These are phyloP conservation scores for Paraphaeosphaeria sporulosa DNA, from an alignment of 2,329 filamentous ascomycete species.

Conservation along the genomic window DNA sequence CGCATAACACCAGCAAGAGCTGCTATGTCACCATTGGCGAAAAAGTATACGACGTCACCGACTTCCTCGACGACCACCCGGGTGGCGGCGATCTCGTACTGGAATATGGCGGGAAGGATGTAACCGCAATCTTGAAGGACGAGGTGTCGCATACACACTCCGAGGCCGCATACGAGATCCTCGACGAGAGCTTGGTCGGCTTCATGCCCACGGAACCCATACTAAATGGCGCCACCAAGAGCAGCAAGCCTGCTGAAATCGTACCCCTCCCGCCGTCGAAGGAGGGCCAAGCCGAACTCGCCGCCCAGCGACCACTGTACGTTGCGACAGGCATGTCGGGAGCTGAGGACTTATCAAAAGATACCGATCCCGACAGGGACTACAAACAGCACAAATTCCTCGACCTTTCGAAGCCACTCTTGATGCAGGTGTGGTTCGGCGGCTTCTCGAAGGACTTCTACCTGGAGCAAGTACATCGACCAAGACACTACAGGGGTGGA, in stretches of 20 bases:
- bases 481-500: constrained; percentile 93
- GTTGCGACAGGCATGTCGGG: constrained; percentile 83
- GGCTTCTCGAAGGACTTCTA: constrained; percentile 97
- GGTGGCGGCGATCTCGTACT: constrained; percentile 88
- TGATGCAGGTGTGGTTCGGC: constrained; percentile 87
- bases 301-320: constrained; percentile 57
- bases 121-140: constrained; percentile 83
- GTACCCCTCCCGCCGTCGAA: constrained; percentile 61
- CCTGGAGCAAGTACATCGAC: constrained; percentile 92
- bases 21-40: constrained; percentile 92
- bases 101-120: constrained; percentile 88
- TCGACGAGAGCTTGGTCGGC: constrained; percentile 85
- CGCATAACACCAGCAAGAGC: constrained; percentile 79
- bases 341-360: constrained; percentile 84
- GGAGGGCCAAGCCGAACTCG: constrained; percentile 58
- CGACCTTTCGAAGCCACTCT: constrained; percentile 82
- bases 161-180: constrained; percentile 92
- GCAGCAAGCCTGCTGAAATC: constrained; percentile 57
- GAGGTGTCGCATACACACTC: constrained; percentile 83
- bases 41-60: constrained; percentile 94
- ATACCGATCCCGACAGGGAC: constrained; percentile 78
- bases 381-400: constrained; percentile 94
- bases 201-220: constrained; percentile 73
- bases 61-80: constrained; percentile 89
- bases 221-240: constrained; percentile 59